phyloP scores from a whole-genome alignment of 2,329 filamentous ascomycete species.

The Stemphylium lycopersici region DNA sequence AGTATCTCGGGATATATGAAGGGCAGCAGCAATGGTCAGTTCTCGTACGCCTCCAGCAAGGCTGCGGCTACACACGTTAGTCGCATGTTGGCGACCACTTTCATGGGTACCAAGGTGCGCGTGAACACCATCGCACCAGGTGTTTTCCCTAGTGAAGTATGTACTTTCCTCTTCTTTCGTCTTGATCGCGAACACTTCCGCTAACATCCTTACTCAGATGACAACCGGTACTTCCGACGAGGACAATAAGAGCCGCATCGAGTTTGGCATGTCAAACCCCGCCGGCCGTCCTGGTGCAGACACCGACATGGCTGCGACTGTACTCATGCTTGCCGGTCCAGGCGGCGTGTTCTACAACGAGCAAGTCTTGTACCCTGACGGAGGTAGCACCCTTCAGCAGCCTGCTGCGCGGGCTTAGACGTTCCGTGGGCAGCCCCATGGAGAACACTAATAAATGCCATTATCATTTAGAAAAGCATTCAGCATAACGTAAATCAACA shows the following conservation, averaged over 20 bases:
- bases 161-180: neutral
- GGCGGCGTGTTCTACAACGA: conserved; percentile 61
- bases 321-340: conserved; percentile 58
- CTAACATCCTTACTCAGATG: conserved; percentile 47
- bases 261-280: conserved; percentile 53
- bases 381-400: conserved; percentile 34
- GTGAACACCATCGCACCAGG: conserved; percentile 49
- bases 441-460: neutral
- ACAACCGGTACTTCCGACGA: conserved; percentile 54
- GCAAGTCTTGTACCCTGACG: conserved; percentile 60
- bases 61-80: conserved; percentile 55
- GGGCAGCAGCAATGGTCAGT: conserved; percentile 56
- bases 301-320: conserved; percentile 47
- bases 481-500: too few relatives aligned
- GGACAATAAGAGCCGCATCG: conserved; percentile 55
- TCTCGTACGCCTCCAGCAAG: conserved; percentile 58
- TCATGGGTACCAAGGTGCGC: conserved; percentile 51
- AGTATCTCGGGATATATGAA: conserved; percentile 61
- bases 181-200: neutral
- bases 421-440: conserved; percentile 51
- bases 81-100: conserved; percentile 55
- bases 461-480: too few relatives aligned
- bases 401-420: conserved; percentile 40
- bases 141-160: conserved; percentile 50
- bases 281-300: conserved; percentile 48